Conservation (phyloP, 345 rosid species). For the Mangifera indica region DNA sequence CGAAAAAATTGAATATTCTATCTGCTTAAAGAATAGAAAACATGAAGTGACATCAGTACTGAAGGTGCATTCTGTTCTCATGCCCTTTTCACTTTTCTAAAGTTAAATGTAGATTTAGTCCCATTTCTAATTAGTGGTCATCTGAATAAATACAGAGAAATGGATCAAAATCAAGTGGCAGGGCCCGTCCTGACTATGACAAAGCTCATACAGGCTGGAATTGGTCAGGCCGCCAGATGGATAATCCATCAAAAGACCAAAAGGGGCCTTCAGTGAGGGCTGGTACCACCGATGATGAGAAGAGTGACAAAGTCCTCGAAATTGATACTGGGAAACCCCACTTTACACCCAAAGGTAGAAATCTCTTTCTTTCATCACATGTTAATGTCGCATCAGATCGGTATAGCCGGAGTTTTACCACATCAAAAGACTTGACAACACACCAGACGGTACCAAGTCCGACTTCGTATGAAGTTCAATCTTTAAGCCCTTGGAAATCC, state of each 20-base stretch:
- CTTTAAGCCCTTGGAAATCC: conserved; percentile 38
- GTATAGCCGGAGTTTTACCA: conserved; percentile 36
- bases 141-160: conserved; percentile 46
- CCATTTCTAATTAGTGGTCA: not conserved
- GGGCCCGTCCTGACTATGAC: conserved; percentile 30
- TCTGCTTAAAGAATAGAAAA: conserved; percentile 50
- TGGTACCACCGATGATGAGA: conserved; percentile 37
- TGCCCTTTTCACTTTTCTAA: not conserved
- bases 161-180: conserved; percentile 53
- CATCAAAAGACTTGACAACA: conserved; percentile 50
- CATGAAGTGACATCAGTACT: conserved; percentile 47
- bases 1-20: conserved; percentile 61
- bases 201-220: conserved; percentile 27
- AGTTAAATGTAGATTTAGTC: not conserved
- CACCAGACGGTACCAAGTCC: conserved; percentile 49
- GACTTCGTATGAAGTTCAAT: conserved; percentile 59
- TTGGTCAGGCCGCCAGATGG: conserved; percentile 31
- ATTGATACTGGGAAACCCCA: conserved; percentile 57
- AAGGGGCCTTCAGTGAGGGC: conserved; percentile 28
- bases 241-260: conserved; percentile 38
- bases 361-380: conserved; percentile 46
- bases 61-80: conserved; percentile 42
- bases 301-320: conserved; percentile 66
- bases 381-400: conserved; percentile 36
- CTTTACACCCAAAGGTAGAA: conserved; percentile 44